Evolutionary conservation across 805 yeast species (phyloP).

Genomic region (Candida mattraensis): DNA sequence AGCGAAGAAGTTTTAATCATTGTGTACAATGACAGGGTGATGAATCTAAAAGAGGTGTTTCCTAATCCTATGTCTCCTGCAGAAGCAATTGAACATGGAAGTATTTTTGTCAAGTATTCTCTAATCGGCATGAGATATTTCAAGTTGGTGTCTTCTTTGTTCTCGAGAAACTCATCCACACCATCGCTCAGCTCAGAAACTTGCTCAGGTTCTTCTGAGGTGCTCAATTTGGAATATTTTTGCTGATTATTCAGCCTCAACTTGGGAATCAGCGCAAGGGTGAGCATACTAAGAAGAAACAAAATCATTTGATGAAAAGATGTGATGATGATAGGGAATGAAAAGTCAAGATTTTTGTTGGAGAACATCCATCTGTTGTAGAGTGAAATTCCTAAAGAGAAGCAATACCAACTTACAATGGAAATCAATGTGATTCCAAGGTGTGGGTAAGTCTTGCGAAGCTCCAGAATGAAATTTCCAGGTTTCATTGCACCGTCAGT

Average conservation of each 20-base stretch:
- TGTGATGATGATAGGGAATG: constrained; percentile 83
- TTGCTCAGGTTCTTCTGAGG: constrained; percentile 14
- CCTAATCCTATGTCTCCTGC: constrained; percentile 95
- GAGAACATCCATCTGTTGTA: constrained; percentile 99
- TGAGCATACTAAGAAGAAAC: constrained; percentile 48
- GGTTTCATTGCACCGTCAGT: constrained; percentile 1
- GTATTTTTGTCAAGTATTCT: constrained; percentile 52
- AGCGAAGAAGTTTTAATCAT: constrained; percentile 89
- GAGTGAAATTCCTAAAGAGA: constrained; percentile 66
- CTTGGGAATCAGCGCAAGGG: constrained; percentile 46
- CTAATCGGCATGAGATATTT: constrained; percentile 31
- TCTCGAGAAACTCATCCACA: constrained; percentile 8
- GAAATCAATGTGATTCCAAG: constrained; percentile 28
- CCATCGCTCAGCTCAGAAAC: constrained; percentile 9
- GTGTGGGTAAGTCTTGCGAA: constrained; percentile 28
- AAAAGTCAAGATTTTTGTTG: constrained; percentile 63
- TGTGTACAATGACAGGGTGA: constrained; percentile 83
- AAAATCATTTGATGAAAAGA: constrained; percentile 79
- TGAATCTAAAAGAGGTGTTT: constrained; percentile 75
- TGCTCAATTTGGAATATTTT: constrained; percentile 15
- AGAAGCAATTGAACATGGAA: constrained; percentile 85
- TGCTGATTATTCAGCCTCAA: constrained; percentile 41
- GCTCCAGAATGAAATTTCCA: constrained; percentile 6
- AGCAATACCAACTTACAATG: constrained; percentile 57
- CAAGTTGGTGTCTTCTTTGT: constrained; percentile 7